Conservation (phyloP, 176 grass and related monocot species). For the Avena eriantha region DNA sequence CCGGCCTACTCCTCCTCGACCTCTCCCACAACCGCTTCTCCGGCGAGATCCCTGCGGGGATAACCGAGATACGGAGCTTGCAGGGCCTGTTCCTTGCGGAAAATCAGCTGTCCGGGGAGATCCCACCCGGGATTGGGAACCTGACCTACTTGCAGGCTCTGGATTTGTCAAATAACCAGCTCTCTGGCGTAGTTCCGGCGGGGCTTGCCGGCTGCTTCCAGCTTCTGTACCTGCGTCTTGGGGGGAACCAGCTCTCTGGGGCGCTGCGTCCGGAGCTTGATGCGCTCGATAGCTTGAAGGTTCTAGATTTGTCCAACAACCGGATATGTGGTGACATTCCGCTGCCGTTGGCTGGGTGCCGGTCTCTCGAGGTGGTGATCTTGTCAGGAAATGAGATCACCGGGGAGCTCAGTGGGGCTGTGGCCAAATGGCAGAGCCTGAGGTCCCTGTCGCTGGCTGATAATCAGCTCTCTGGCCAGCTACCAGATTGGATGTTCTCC, state of each 20-base stretch:
- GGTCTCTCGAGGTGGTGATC: conserved; percentile 80
- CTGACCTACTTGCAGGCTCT: conserved; percentile 91
- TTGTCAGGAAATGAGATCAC: conserved; percentile 76
- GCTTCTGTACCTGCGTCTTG: conserved; percentile 77
- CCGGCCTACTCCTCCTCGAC: conserved; percentile 63
- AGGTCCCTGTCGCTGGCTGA: conserved; percentile 63
- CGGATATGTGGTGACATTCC: conserved; percentile 73
- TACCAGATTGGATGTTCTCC: conserved; percentile 91
- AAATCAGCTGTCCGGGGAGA: conserved; percentile 74
- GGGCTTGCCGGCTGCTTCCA: conserved; percentile 96
- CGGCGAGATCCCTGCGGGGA: conserved; percentile 62
- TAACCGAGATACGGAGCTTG: conserved; percentile 76
- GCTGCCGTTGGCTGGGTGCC: conserved; percentile 68
- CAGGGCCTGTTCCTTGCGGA: conserved; percentile 81
- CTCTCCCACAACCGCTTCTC: conserved; percentile 80
- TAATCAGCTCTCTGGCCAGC: conserved; percentile 67
- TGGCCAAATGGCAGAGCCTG: conserved; percentile 77
- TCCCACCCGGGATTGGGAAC: conserved; percentile 85
- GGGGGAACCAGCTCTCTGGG: conserved; percentile 74
- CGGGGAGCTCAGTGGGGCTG: conserved; percentile 75
- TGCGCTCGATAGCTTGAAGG: conserved; percentile 77
- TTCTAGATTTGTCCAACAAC: conserved; percentile 76
- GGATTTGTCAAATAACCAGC: conserved; percentile 79
- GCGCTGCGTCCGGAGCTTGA: conserved; percentile 89
- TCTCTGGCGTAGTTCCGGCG: conserved; percentile 73